These are phyloP conservation scores for Serendipita sp. DNA, from an alignment of 768 basidiomycete species.

Conservation along the genomic window DNA sequence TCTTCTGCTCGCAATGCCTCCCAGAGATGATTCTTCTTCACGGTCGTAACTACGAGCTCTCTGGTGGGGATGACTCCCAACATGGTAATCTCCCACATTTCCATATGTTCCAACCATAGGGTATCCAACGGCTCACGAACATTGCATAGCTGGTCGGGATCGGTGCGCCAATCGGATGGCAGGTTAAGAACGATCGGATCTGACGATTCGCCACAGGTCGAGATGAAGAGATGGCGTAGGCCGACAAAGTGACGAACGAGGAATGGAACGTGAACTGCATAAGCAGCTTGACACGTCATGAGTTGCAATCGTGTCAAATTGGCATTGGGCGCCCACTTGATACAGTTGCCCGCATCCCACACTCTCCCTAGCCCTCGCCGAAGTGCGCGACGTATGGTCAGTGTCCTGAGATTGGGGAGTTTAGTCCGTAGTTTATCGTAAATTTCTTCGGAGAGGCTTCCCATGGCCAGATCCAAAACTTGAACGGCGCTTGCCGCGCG, in stretches of 20 bases:
- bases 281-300: neutral
- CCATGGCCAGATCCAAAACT: neutral
- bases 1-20: no score
- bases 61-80: neutral
- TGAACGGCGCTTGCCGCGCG: neutral
- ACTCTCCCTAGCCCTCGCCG: neutral
- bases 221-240: neutral
- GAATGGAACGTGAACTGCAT: neutral
- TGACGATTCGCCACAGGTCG: neutral
- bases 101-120: neutral
- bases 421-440: neutral
- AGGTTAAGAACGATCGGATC: neutral
- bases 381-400: neutral
- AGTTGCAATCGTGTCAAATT: neutral
- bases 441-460: neutral
- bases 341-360: neutral
- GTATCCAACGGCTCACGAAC: neutral
- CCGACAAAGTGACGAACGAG: neutral
- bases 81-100: neutral
- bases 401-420: neutral
- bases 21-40: neutral
- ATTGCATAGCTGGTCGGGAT: neutral
- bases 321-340: neutral
- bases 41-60: neutral
- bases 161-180: neutral